A percentile compares a stretch with the other conserved stretches of the same genome.
Conservation (phyloP, 176 grass and related monocot species). For the Avena sativa region DNA sequence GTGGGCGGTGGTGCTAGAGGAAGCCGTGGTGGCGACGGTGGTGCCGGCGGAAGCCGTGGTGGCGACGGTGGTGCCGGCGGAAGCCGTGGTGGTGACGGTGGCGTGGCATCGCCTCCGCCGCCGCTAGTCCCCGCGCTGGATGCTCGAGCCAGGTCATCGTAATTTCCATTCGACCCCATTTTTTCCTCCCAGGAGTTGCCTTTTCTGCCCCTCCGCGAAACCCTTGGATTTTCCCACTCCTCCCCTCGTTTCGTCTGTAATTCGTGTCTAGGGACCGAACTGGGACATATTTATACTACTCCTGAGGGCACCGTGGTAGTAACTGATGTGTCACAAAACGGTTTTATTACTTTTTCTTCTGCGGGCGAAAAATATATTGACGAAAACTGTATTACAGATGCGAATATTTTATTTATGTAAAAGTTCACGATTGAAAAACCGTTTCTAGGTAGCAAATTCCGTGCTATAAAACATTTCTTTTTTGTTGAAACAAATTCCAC, state of each 20-base stretch:
- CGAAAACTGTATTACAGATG: too few relatives aligned
- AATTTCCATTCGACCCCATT: slow-evolving; percentile 1
- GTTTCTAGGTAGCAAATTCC: too few relatives aligned
- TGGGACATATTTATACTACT: background rate
- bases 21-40: background rate
- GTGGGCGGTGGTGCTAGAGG: background rate
- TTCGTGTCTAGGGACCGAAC: background rate
- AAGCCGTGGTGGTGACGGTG: background rate
- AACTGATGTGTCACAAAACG: too few relatives aligned
- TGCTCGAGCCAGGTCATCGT: background rate
- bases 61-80: background rate
- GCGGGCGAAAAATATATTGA: too few relatives aligned
- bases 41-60: background rate
- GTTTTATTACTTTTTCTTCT: too few relatives aligned
- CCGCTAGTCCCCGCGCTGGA: background rate
- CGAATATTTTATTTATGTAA: too few relatives aligned
- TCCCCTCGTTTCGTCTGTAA: background rate
- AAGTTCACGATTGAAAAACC: too few relatives aligned
- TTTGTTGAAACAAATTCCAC: too few relatives aligned
- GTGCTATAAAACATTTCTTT: too few relatives aligned
- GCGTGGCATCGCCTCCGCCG: background rate
- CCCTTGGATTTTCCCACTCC: background rate
- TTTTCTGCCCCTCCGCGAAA: background rate
- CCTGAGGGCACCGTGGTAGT: background rate
- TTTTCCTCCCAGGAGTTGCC: background rate